Conservation (phyloP, 129 eudicot species). For the Saussurea involucrata region DNA sequence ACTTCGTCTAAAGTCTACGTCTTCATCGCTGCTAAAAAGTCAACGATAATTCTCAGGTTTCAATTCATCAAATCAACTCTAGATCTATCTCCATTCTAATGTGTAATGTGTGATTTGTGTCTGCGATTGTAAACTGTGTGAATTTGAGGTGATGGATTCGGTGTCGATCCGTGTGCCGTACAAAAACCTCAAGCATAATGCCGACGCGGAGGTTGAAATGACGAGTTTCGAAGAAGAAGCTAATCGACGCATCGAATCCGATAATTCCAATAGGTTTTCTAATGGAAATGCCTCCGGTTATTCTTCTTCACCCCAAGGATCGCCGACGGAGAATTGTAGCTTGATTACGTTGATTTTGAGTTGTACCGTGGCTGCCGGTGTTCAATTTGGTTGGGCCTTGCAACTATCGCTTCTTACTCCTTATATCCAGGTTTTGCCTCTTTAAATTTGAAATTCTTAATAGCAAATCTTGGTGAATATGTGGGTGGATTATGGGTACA, state of each 20-base stretch:
- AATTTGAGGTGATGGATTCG: conserved; percentile 50
- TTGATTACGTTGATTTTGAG: conserved; percentile 66
- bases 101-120: neutral
- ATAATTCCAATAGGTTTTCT: conserved; percentile 9
- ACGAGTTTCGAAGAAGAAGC: conserved; percentile 33
- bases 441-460: neutral
- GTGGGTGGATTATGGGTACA: neutral
- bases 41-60: neutral
- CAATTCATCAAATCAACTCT: neutral
- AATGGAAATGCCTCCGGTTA: conserved; percentile 24
- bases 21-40: conserved; percentile 1
- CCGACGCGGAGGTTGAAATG: conserved; percentile 58
- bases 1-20: conserved; percentile 9
- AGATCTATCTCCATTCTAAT: neutral
- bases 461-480: neutral
- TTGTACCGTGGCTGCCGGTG: conserved; percentile 92
- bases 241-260: conserved; percentile 3
- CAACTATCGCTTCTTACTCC: conserved; percentile 94
- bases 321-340: conserved; percentile 32
- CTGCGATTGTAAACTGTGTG: neutral
- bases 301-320: conserved; percentile 11
- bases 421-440: conserved; percentile 63
- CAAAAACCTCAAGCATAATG: conserved; percentile 51
- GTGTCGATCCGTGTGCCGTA: conserved; percentile 79
- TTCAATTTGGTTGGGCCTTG: conserved; percentile 97